Base-by-base conservation (phyloP, 2,329 filamentous ascomycete species). In the Beauveria australis region DNA sequence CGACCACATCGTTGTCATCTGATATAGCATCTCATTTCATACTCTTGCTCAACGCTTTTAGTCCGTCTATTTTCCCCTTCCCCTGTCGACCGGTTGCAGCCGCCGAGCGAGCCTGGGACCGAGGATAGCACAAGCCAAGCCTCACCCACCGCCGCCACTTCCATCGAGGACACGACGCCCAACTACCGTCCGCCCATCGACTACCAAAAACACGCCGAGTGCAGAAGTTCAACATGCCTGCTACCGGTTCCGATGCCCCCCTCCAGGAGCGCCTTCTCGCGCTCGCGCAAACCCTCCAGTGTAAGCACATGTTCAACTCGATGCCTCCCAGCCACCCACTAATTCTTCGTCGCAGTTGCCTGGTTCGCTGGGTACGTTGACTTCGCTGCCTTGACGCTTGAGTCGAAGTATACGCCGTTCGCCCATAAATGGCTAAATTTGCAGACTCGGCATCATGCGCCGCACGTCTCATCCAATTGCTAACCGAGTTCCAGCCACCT, bases 281-380 rank as follows among this genome's bases (percentile, higher is more conserved):
- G 67, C 82, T 97, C 67, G 92, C 88, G 66, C 87, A 96, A 75
- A 97, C 92, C 51, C 81, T 97, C 67, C 94, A 97, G 80, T 99
- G 93, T 89, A 85, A 75, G 78, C 85, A 73, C 73, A 66, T 57
- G 63, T 58, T 63, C 63, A 37, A 63, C 46, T 22, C 14, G n/a
- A 63, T 64, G 65, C 69, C 65, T 68, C 58, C 44, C 40, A 64
- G 37, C 54, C 46, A 40, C 49, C 44, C 65, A 66, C 73, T 80
- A 67, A 78, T 70, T 12, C 65, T 58, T 65, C 68, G 65, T 59
- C 66, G 53, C 64, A 87, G 85, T 92, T 71, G 89, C 83, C 69
- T 93, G 89, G 89, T 92, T 92, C 72, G 79, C 84, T 69, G 89
- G 89, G 88, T 92, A 88, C 66, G 89, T 85, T 65, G 63, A 55